Evolutionary conservation across 768 basidiomycete genomes (phyloP).

Genomic region (Suillus clintonianus): DNA sequence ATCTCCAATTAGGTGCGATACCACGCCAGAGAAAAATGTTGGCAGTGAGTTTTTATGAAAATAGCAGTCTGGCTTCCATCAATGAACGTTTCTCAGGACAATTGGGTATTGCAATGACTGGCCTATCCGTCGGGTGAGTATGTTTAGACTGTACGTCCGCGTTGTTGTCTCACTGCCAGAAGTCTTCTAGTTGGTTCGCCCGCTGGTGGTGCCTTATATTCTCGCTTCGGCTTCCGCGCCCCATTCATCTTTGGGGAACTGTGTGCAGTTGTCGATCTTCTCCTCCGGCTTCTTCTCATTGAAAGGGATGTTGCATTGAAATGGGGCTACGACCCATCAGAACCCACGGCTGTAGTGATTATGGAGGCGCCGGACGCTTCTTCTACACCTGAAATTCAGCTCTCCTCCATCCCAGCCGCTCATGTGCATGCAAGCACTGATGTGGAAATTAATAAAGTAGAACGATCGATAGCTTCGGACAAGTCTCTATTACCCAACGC

Average conservation of each 20-base stretch:
- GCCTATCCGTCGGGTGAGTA: slow-evolving; percentile 54
- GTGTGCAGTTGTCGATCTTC: slow-evolving; percentile 49
- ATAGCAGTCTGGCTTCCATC: background rate
- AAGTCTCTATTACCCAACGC: background rate
- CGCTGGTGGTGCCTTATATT: slow-evolving; percentile 55
- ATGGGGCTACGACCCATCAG: slow-evolving; percentile 49
- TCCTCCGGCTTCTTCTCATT: slow-evolving; percentile 56
- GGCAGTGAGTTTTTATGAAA: slow-evolving; percentile 43
- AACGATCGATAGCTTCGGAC: background rate
- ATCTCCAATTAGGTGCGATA: slow-evolving; percentile 50
- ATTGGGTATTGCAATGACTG: slow-evolving; percentile 61
- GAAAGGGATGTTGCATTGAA: slow-evolving; percentile 52
- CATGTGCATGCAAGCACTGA: background rate
- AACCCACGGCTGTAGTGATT: background rate
- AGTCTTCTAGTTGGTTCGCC: slow-evolving; percentile 61
- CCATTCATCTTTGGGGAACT: slow-evolving; percentile 58
- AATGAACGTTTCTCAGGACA: slow-evolving; percentile 43
- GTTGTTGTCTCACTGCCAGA: background rate
- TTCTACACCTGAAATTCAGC: background rate
- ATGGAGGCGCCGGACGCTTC: background rate
- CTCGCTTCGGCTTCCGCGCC: slow-evolving; percentile 57
- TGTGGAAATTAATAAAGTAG: background rate
- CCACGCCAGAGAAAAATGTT: slow-evolving; percentile 46
- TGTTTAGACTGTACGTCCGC: background rate
- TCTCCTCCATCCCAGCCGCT: background rate